phyloP scores from a whole-genome alignment of 176 grass and related monocot species.

The Musa schizocarpa region DNA sequence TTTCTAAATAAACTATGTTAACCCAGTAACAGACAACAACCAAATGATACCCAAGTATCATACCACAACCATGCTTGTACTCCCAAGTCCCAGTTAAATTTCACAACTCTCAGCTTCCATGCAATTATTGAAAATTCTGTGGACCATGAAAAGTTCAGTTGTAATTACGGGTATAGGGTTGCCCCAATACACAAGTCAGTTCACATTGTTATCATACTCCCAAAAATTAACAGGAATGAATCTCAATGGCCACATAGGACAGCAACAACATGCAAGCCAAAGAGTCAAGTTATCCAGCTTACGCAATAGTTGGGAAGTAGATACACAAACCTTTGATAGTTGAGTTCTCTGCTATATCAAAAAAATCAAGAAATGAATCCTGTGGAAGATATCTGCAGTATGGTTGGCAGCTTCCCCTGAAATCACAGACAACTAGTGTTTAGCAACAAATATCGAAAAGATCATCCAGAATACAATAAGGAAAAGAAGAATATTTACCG shows the following conservation, averaged over 20 bases:
- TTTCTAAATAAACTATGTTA: too few relatives aligned
- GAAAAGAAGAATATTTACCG: conserved; percentile 24
- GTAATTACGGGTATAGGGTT: too few relatives aligned
- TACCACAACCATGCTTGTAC: background rate
- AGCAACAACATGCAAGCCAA: background rate
- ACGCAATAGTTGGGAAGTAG: background rate
- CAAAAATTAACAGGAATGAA: background rate
- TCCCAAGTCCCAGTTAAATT: background rate
- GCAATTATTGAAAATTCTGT: too few relatives aligned
- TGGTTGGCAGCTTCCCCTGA: conserved; percentile 80
- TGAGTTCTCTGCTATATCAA: conserved; percentile 53
- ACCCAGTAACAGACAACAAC: too few relatives aligned
- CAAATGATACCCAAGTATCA: too few relatives aligned
- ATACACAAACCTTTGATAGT: conserved; percentile 63
- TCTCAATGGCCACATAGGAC: background rate
- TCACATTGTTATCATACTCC: too few relatives aligned
- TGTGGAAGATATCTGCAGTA: conserved; percentile 75
- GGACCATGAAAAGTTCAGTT: too few relatives aligned
- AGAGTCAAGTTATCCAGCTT: background rate
- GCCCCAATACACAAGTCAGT: too few relatives aligned
- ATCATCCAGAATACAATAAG: background rate
- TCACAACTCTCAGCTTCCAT: background rate
- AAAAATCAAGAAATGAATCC: conserved; percentile 75
- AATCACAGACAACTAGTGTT: conserved; percentile 18
- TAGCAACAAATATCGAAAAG: background rate